Evolutionary conservation across 768 basidiomycete genomes (phyloP), one percentile per base, ranked within the genome.

Genomic region (Leccinum incarnatum): DNA sequence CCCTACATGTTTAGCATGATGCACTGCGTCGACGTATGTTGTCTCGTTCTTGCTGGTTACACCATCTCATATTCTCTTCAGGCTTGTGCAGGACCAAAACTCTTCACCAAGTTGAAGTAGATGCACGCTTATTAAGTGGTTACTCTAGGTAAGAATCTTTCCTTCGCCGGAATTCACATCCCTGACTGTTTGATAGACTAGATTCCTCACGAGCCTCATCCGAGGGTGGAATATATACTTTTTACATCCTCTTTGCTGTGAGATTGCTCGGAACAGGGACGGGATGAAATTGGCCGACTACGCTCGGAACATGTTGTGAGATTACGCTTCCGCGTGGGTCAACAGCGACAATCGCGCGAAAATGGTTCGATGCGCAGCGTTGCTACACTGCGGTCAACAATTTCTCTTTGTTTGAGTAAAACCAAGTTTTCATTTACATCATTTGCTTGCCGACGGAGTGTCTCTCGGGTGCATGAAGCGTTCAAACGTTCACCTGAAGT

Each of bases 1-100:
- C 45, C 27, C 27, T 5, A 47, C 56, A 2, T 57, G 32, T 27
- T 15, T 66, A 91, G 88, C 76, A 83, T 93, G 86, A 95, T 95
- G 91, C 94, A 95, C 78, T 95, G 92, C 68, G 89, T 87, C 55
- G 91, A 95, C 65, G 91, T 93, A 77, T 57, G 89, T 79, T 42
- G 4, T 40, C 27, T 30, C 5, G 23, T 32, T 54, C 30, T 23
- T n/a, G 10, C 29, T 27, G 3, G 27, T 19, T 2, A 8, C 7
- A n/a, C n/a, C 4, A 10, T 37, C 57, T 66, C 55, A 63, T 55
- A 46, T 11, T 59, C 27, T 56, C 5, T 25, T 51, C 74, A 79
- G 76, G 74, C 63, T 79, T 65, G 82, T 65, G 83, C 85, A 61
- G 92, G 85, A 57, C 91, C 93, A 68, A 92, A 88, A 75, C 77